Conservation (phyloP, 345 rosid genomes). For the Luvunga scandens region DNA sequence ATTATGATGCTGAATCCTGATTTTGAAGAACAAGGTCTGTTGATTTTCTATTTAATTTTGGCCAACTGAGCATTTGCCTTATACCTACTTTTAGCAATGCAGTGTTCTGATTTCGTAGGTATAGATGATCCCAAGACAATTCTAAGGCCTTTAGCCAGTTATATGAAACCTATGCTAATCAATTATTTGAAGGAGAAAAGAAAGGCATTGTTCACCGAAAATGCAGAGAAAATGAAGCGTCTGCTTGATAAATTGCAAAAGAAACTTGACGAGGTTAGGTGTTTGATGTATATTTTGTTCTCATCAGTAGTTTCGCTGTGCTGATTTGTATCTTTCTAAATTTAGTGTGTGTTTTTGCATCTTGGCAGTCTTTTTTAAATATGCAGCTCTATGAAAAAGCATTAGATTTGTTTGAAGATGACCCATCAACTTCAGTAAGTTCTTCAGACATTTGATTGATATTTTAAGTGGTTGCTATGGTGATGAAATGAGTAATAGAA, state of each 20-base stretch:
- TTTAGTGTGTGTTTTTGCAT: constrained; percentile 14
- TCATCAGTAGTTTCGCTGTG: constrained; percentile 3
- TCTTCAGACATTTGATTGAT: constrained; percentile 13
- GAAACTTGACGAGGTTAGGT: constrained; percentile 86
- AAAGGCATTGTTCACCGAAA: constrained; percentile 81
- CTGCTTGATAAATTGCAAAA: constrained; percentile 83
- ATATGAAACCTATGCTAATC: constrained; percentile 84
- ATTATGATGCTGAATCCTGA: constrained; percentile 57
- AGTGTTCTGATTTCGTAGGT: constrained; percentile 46
- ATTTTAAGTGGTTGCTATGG: constrained; percentile 8
- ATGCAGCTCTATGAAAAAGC: constrained; percentile 94
- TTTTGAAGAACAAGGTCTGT: constrained; percentile 82
- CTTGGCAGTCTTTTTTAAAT: constrained; percentile 75
- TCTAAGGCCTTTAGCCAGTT: constrained; percentile 57
- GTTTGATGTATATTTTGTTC: constrained; percentile 15
- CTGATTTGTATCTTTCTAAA: background rate
- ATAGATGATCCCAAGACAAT: constrained; percentile 54
- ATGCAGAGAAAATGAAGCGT: constrained; percentile 71
- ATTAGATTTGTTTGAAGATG: constrained; percentile 85
- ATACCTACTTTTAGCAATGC: constrained; percentile 7
- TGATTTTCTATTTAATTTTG: constrained; percentile 6
- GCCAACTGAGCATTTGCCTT: background rate
- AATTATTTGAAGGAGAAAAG: constrained; percentile 71
- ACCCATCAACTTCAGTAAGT: constrained; percentile 83
- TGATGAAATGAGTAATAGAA: constrained; percentile 22